A percentile compares a stretch with the other conserved stretches of the same genome.
Conservation (phyloP, 2,329 filamentous ascomycete genomes). For the Alternaria solani region DNA sequence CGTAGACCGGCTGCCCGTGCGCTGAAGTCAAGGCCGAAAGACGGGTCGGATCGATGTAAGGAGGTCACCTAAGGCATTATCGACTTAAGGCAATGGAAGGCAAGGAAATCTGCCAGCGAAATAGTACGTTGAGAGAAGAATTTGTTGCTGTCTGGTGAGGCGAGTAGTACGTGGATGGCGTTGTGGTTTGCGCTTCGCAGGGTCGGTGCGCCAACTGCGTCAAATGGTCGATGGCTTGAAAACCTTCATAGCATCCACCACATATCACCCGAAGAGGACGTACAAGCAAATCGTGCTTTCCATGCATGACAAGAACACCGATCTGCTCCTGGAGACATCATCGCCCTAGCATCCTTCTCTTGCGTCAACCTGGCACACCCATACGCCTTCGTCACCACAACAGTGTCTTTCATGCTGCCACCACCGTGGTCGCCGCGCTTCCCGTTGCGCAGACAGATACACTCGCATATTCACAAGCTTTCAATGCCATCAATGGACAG, state of each 20-base stretch:
- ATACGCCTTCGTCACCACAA: neutral
- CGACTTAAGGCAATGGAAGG: neutral
- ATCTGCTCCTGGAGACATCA: neutral
- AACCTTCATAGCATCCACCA: neutral
- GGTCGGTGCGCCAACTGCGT: neutral
- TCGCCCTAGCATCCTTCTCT: neutral
- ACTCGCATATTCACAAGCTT: neutral
- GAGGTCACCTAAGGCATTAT: neutral
- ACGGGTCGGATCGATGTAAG: neutral
- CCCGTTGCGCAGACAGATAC: neutral
- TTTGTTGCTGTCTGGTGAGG: too few relatives aligned
- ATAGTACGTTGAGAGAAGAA: neutral
- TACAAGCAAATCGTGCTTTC: neutral
- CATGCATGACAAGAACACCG: neutral
- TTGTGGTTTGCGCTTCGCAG: neutral
- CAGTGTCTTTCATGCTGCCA: neutral
- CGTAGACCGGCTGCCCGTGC: neutral
- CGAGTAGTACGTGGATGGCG: neutral
- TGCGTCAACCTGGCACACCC: neutral
- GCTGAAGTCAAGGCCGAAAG: neutral
- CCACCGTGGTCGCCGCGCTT: neutral
- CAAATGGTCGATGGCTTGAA: neutral
- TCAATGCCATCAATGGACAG: neutral
- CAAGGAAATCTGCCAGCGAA: neutral
- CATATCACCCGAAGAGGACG: neutral